Conservation (phyloP, 2,329 filamentous ascomycete species). For the Zymoseptoria pseudotritici region DNA sequence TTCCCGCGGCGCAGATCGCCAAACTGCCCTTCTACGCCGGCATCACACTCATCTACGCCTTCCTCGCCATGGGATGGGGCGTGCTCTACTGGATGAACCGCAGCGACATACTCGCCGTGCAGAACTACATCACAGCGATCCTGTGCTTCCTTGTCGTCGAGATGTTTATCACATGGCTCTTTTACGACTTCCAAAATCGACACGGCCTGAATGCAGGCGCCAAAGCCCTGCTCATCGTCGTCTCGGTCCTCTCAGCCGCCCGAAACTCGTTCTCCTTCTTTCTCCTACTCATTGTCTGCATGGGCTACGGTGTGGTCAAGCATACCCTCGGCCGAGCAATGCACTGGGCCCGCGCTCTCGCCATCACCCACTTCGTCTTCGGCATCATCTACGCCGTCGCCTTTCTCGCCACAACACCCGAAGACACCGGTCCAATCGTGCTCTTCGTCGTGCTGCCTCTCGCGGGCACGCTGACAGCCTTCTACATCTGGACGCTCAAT, state of each 20-base stretch:
- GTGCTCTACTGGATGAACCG: slow-evolving; percentile 94
- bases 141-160: slow-evolving; percentile 89
- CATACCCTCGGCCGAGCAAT: slow-evolving; percentile 85
- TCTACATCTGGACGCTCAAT: slow-evolving; percentile 98
- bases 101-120: slow-evolving; percentile 87
- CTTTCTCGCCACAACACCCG: slow-evolving; percentile 79
- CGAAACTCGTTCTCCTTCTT: slow-evolving; percentile 99
- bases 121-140: slow-evolving; percentile 98
- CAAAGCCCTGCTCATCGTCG: slow-evolving; percentile 80
- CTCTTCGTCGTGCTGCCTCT: slow-evolving; percentile 89
- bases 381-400: slow-evolving; percentile 88
- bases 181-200: slow-evolving; percentile 93
- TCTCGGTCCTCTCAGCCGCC: slow-evolving; percentile 87
- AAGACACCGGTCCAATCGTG: slow-evolving; percentile 81
- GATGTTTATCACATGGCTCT: slow-evolving; percentile 98
- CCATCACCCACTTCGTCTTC: slow-evolving; percentile 88
- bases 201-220: slow-evolving; percentile 76
- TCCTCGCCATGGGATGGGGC: slow-evolving; percentile 81
- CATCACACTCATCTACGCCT: slow-evolving; percentile 85
- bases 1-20: slow-evolving; percentile 89
- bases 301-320: slow-evolving; percentile 98
- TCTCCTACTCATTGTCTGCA: slow-evolving; percentile 92
- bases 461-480: slow-evolving; percentile 84
- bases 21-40: slow-evolving; percentile 97
- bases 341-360: slow-evolving; percentile 85